Percentiles rank a stretch among this genome's conserved stretches.
Conservation (phyloP, 345 rosid genomes). For the Sonneratia caseolaris region DNA sequence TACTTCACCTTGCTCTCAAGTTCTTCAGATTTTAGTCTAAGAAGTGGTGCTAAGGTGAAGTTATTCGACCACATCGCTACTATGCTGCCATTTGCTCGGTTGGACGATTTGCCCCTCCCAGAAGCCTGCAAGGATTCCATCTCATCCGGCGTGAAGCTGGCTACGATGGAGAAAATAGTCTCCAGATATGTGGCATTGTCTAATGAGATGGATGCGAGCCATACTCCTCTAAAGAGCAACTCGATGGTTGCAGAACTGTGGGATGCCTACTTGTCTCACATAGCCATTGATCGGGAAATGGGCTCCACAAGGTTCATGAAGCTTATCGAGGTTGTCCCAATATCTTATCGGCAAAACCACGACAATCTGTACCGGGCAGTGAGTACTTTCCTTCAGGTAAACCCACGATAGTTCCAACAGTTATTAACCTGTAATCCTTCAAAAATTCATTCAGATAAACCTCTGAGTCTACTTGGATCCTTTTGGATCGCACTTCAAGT, state of each 20-base stretch:
- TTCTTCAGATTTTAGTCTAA: constrained; percentile 31
- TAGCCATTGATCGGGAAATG: constrained; percentile 40
- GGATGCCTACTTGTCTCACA: constrained; percentile 45
- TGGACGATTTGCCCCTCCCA: constrained; percentile 49
- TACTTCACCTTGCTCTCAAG: constrained; percentile 52
- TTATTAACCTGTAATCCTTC: not conserved
- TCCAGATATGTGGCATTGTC: constrained; percentile 27
- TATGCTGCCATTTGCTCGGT: constrained; percentile 37
- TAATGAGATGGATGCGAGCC: constrained; percentile 20
- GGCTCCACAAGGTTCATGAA: constrained; percentile 34
- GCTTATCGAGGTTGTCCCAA: constrained; percentile 50
- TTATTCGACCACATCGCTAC: constrained; percentile 53
- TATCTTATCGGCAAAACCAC: constrained; percentile 47
- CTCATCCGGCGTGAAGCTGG: constrained; percentile 40
- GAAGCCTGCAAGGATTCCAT: constrained; percentile 15
- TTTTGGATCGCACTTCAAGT: too few species aligned
- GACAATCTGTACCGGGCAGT: constrained; percentile 60
- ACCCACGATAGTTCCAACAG: not conserved
- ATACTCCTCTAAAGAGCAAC: constrained; percentile 31
- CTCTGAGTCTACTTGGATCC: not conserved
- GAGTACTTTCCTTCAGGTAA: constrained; percentile 52
- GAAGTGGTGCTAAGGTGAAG: constrained; percentile 27
- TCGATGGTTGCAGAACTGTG: constrained; percentile 45
- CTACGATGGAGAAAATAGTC: constrained; percentile 46
- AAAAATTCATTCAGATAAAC: too few species aligned